Conservation (phyloP, 2,329 filamentous ascomycete species). For the Graphilbum ipis-grandicollis region DNA sequence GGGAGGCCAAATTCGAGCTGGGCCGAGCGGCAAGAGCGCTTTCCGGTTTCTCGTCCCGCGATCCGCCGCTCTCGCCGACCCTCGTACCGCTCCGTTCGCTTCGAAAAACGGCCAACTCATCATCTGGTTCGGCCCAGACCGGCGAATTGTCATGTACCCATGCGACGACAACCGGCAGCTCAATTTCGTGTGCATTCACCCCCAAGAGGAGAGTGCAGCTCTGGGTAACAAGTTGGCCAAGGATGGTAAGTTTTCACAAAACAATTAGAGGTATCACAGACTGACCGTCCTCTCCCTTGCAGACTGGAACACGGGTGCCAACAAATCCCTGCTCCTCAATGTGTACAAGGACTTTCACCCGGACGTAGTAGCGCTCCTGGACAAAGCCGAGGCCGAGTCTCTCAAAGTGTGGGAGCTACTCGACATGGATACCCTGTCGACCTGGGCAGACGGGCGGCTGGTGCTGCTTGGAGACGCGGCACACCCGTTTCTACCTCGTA, state of each 20-base stretch:
- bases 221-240: constrained; percentile 14
- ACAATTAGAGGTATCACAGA: no score
- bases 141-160: constrained; percentile 29
- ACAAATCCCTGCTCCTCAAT: constrained; percentile 19
- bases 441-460: constrained; percentile 34
- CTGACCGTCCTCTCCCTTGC: no score
- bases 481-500: constrained; percentile 47
- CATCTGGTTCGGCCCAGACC: constrained; percentile 23
- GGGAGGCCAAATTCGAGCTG: constrained; percentile 4
- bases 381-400: constrained; percentile 23
- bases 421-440: constrained; percentile 38
- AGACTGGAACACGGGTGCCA: constrained; percentile 23
- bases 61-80: constrained; percentile 14
- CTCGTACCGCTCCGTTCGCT: constrained; percentile 16
- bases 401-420: constrained; percentile 41
- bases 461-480: constrained; percentile 49
- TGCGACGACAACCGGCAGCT: constrained; percentile 24
- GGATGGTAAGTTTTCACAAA: constrained; percentile 16
- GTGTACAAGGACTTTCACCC: constrained; percentile 25
- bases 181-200: constrained; percentile 36
- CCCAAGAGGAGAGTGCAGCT: constrained; percentile 24
- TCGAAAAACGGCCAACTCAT: constrained; percentile 13
- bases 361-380: constrained; percentile 19
- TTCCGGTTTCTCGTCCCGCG: constrained; percentile 37
- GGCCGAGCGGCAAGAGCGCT: constrained; percentile 31